Conservation (phyloP, 2,329 filamentous ascomycete genomes). For the Fusarium sp. region DNA sequence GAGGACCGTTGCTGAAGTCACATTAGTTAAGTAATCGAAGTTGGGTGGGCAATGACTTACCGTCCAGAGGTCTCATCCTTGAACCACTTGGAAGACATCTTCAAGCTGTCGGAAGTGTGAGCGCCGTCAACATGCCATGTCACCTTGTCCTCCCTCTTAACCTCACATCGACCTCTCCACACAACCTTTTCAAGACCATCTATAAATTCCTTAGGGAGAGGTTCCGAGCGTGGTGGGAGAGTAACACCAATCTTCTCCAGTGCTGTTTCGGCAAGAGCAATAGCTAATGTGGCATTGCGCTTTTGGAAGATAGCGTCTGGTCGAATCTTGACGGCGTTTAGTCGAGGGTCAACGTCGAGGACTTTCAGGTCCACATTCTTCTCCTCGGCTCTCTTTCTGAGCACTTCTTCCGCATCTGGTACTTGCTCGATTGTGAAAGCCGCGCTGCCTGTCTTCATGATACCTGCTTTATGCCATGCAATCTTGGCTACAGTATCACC, state of each 20-base stretch:
- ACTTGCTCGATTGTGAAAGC: conserved; percentile 70
- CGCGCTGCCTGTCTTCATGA: conserved; percentile 71
- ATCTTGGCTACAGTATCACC: conserved; percentile 74
- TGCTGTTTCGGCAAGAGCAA: conserved; percentile 64
- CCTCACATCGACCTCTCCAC: conserved; percentile 83
- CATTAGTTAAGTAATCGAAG: neutral
- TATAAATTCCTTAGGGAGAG: conserved; percentile 73
- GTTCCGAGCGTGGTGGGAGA: conserved; percentile 41
- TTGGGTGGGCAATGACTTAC: conserved; percentile 39
- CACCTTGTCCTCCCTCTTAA: conserved; percentile 66
- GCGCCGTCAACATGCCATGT: conserved; percentile 93
- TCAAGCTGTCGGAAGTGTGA: conserved; percentile 91
- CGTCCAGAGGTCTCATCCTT: conserved; percentile 60
- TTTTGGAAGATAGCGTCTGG: conserved; percentile 70
- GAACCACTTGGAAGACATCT: conserved; percentile 87
- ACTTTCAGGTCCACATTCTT: conserved; percentile 62
- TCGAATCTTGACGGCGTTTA: conserved; percentile 61
- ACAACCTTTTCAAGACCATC: conserved; percentile 80
- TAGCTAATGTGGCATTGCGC: conserved; percentile 66
- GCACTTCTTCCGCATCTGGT: conserved; percentile 58
- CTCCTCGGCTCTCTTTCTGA: conserved; percentile 64
- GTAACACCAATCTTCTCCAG: conserved; percentile 59
- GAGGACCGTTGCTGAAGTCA: conserved; percentile 52
- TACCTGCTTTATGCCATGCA: conserved; percentile 80
- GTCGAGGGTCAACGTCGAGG: conserved; percentile 60